Base-by-base conservation (phyloP, 176 grass and related monocot species). In the Zea luxurians region DNA sequence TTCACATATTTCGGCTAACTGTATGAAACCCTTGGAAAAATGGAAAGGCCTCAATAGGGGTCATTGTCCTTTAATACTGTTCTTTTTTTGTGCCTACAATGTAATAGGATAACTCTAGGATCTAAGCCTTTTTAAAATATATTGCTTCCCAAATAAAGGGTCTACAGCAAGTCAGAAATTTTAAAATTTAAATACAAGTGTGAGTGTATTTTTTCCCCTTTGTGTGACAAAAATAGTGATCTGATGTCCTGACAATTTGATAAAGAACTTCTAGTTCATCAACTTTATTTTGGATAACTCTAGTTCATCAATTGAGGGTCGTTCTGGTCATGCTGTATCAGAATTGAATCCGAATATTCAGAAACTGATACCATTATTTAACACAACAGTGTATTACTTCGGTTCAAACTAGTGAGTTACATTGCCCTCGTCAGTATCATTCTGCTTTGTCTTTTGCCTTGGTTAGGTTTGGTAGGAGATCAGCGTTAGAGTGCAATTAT, bases 1-100 rank as follows among this genome's bases (percentile, higher is more conserved):
- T 58, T 58, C 4, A 40, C 50, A 36, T 80, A 1, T 55, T 75
- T 83, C 0, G 11, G 45, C 54, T 79, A 37, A 57, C 5, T 79
- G 74, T 73, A 45, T 40, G 53, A 43, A 35, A 43, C 18, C 62
- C 36, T 63, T 0, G 0, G 7, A 70, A 54, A 62, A 13, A 42
- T 0, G 0, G 7, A 70, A 54, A 62, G 18, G 49, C 8, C 76
- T 54, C 13, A n/a, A 49, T 34, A 73, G 74, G 42, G 42, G 17
- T 47, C 16, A n/a, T 59, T 34, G n/a, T 86, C 13, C 8, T 71
- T 50, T 52, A 63, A 4, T 64, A 52, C 11, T 3, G 1, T 73
- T 49, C 2, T 3, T 47, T 4, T 7, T 42, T 59, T 13, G 48
- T 61, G 21, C 20, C 68, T 46, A 46, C 15, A 74, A 27, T 66